Evolutionary conservation across 148 eudicot species (phyloP), one percentile per base, ranked within the genome.

Genomic region (Heliamphora exappendiculata): DNA sequence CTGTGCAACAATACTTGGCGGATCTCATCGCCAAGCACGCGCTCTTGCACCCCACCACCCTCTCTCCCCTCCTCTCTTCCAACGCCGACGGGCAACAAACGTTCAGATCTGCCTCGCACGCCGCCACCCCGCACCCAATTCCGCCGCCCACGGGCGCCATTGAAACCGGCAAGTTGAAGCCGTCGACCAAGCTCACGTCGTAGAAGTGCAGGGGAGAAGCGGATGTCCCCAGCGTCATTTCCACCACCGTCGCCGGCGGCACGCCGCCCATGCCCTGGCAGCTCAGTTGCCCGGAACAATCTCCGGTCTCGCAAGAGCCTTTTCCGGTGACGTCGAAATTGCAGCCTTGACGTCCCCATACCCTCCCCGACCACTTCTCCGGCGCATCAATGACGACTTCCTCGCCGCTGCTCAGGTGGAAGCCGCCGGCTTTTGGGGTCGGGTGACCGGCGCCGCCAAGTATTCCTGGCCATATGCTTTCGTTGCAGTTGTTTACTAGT

Each of bases 101-200:
- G 75, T 93, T 93, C 76, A 93, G 57, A 70, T 91, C 93, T 0
- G 76, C 98, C 20, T 83, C 94, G 67, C 98, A 93, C 7, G 80
- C 36, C 3, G 97, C 94, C 28, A 84, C 87, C 1, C 97, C 91
- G 54, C 98, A 93, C 11, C 96, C 98, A 0, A 86, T 51, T 2
- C 97, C 97, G 1, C 97, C 97, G 0, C 91, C 93, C 0, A 89
- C 91, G 0, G 98, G 94, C 42, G 81, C 82, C 93, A 95, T 91
- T 2, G 94, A 81, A 0, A 95, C 89, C 0, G 98, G 97, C 75
- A 95, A 60, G 83, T 95, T 95, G 72, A 95, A 95, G 29, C 98
- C 98, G 19, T 95, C 98, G 3, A 91, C 97, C 13, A 93, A 72
- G 73, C 98, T 93, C 36, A 90, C 97, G 62, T 94, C 98, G 20